Percentiles rank a stretch among this genome's conserved stretches.
Evolutionary conservation across 176 grass and related monocot genomes (phyloP).

Genomic region (Oryza brachyantha): DNA sequence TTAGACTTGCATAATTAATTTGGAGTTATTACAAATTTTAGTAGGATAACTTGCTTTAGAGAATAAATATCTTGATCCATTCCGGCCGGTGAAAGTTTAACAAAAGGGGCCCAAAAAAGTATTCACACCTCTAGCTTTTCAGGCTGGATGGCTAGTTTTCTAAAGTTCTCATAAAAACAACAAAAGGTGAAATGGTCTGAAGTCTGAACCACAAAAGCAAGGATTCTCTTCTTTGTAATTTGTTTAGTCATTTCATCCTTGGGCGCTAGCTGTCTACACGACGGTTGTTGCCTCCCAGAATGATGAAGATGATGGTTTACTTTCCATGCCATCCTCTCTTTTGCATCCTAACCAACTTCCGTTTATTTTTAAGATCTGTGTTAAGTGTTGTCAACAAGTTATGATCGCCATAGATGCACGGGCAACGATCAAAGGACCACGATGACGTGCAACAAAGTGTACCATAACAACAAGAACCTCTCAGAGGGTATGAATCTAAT

Average conservation of each 20-base stretch:
- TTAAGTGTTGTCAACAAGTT: constrained; percentile 1
- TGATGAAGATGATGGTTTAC: constrained; percentile 18
- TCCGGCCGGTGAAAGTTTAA: constrained; percentile 15
- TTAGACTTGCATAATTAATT: neutral
- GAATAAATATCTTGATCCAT: neutral
- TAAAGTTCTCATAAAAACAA: neutral
- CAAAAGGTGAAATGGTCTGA: constrained; percentile 10
- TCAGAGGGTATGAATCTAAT: neutral
- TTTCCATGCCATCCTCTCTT: constrained; percentile 3
- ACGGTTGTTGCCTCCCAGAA: constrained; percentile 18
- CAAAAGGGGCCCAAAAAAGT: neutral
- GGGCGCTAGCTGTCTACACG: neutral
- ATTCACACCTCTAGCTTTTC: neutral
- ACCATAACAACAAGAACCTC: neutral
- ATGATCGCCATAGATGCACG: neutral
- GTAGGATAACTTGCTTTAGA: neutral
- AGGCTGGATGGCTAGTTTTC: constrained; percentile 21
- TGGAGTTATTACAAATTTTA: constrained; percentile 10
- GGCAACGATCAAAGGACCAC: neutral
- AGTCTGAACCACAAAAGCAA: neutral
- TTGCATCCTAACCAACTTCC: constrained; percentile 22
- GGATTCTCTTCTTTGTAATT: neutral
- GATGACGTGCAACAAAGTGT: neutral
- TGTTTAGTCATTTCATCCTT: neutral
- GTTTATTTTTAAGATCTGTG: neutral